Conservation (phyloP, 2,329 filamentous ascomycete species). For the Colletotrichum zoysiae region DNA sequence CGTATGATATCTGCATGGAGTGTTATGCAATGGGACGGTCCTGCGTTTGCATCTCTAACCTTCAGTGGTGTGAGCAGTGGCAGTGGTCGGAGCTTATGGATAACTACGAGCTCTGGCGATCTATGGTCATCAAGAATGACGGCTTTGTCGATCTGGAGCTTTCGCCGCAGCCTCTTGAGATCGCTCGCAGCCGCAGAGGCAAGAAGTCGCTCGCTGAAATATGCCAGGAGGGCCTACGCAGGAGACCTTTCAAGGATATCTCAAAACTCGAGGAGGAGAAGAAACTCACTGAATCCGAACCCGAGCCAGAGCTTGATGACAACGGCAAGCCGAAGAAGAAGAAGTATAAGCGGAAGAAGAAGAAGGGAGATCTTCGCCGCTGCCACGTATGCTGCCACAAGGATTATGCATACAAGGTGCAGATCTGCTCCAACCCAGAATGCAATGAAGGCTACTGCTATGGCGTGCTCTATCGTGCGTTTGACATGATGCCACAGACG, state of each 20-base stretch:
- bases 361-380: conserved; percentile 66
- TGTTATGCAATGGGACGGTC: conserved; percentile 98
- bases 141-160: conserved; percentile 73
- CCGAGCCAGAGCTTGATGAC: conserved; percentile 67
- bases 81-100: conserved; percentile 81
- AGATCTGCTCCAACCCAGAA: conserved; percentile 76
- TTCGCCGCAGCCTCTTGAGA: conserved; percentile 77
- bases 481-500: conserved; percentile 87
- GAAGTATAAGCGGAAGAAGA: conserved; percentile 67
- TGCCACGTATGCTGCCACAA: conserved; percentile 89
- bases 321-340: conserved; percentile 72
- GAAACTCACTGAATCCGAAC: conserved; percentile 62
- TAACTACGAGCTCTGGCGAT: conserved; percentile 86
- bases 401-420: conserved; percentile 87
- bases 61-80: conserved; percentile 95
- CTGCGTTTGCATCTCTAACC: conserved; percentile 86
- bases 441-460: conserved; percentile 90
- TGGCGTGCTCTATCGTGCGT: conserved; percentile 90
- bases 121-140: conserved; percentile 80
- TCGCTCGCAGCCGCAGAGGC: conserved; percentile 74
- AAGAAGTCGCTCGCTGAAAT: conserved; percentile 90
- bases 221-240: conserved; percentile 88
- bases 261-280: conserved; percentile 67
- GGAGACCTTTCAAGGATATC: conserved; percentile 86
- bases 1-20: conserved; percentile 97